phyloP scores from a whole-genome alignment of 345 rosid species.

The Populus simonii region DNA sequence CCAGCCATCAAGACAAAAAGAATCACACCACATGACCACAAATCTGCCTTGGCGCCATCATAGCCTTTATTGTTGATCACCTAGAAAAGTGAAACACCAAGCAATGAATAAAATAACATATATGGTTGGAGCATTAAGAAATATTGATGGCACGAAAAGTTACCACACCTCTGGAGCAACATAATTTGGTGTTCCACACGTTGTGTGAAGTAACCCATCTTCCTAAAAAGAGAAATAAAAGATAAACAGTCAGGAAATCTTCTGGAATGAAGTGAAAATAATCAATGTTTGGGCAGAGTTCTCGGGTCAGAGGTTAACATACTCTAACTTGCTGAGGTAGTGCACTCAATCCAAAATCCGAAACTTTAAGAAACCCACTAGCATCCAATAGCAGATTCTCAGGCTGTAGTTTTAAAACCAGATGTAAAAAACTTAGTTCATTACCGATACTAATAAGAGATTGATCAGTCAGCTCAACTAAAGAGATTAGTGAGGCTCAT shows the following conservation, averaged over 20 bases:
- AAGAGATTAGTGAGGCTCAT: not conserved
- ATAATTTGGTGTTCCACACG: constrained; percentile 98
- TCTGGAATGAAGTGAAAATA: not conserved
- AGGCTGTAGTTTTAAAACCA: constrained; percentile 57
- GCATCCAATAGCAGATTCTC: constrained; percentile 94
- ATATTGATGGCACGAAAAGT: constrained; percentile 13
- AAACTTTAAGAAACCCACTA: constrained; percentile 75
- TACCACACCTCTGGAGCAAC: constrained; percentile 97
- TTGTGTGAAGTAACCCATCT: constrained; percentile 96
- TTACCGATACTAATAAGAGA: not conserved
- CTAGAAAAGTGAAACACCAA: constrained; percentile 33
- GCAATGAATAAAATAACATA: constrained; percentile 11
- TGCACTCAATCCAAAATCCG: constrained; percentile 98
- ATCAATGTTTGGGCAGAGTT: not conserved
- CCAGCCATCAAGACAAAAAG: constrained; percentile 98
- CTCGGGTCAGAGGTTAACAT: constrained; percentile 27
- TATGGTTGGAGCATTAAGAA: not conserved
- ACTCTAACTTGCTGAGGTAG: constrained; percentile 99
- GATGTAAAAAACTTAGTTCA: not conserved
- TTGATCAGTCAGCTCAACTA: not conserved
- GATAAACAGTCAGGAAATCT: constrained; percentile 14
- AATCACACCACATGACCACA: constrained; percentile 99
- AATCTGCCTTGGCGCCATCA: constrained; percentile 94
- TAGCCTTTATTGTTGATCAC: constrained; percentile 96
- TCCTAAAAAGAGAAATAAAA: constrained; percentile 45